Conservation (phyloP, 2,329 filamentous ascomycete genomes). For the Ophiocordyceps camponoti-rufipedis region DNA sequence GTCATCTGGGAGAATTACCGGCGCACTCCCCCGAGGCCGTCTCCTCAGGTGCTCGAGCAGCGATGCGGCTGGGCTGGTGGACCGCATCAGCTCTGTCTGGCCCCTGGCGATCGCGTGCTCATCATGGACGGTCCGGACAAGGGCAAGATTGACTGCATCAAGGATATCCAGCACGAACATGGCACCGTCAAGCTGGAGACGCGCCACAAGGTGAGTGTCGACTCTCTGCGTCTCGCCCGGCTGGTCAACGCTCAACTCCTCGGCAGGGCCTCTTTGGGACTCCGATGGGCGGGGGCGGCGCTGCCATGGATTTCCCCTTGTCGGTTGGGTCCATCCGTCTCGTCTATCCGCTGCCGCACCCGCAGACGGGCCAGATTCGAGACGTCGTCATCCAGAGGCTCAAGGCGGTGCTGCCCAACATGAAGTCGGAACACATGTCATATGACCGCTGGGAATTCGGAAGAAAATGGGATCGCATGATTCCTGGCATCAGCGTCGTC, state of each 20-base stretch:
- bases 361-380: conserved; percentile 40
- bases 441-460: conserved; percentile 21
- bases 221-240: no score
- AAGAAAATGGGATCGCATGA: conserved; percentile 33
- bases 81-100: conserved; percentile 40
- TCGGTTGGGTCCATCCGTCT: conserved; percentile 60
- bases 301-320: conserved; percentile 26
- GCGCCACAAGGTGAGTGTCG: conserved; percentile 40
- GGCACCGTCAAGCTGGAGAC: conserved; percentile 44
- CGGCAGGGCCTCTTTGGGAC: conserved; percentile 11
- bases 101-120: conserved; percentile 61
- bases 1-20: conserved; percentile 23
- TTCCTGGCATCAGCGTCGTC: conserved; percentile 51
- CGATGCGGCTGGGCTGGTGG: conserved; percentile 38
- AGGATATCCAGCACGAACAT: conserved; percentile 29
- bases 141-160: conserved; percentile 67
- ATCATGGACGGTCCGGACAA: conserved; percentile 60
- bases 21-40: conserved; percentile 10
- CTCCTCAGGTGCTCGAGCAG: conserved; percentile 17
- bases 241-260: background rate
- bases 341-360: conserved; percentile 56
- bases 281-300: conserved; percentile 12
- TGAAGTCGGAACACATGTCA: conserved; percentile 23
- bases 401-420: conserved; percentile 30
- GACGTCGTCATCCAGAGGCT: conserved; percentile 68